Percentiles rank a stretch among this genome's conserved stretches.
phyloP scores from a whole-genome alignment of 768 basidiomycete species.

The Naganishia randhawae region DNA sequence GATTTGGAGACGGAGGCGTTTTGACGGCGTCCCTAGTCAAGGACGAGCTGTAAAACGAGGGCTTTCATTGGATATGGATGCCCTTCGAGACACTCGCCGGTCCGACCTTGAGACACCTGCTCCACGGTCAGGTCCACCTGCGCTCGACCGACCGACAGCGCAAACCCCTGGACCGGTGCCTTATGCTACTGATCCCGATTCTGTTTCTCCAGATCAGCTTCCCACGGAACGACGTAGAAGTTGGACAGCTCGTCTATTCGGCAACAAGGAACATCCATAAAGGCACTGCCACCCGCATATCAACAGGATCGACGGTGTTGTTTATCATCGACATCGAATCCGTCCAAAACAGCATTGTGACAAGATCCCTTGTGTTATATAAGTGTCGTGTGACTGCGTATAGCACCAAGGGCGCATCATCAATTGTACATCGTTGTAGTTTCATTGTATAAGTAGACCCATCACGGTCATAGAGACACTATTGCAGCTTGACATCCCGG shows the following conservation, averaged over 20 bases:
- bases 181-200: background rate
- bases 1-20: background rate
- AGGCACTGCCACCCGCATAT: background rate
- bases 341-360: background rate
- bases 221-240: background rate
- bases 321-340: background rate
- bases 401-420: no score
- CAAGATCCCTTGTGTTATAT: no score
- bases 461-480: no score
- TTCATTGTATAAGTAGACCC: no score
- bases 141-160: background rate
- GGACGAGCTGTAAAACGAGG: slow-evolving; percentile 3
- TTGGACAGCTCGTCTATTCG: slow-evolving; percentile 5
- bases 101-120: background rate
- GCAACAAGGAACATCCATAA: background rate
- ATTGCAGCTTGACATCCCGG: no score
- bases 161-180: background rate
- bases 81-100: background rate
- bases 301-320: background rate
- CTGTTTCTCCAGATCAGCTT: background rate
- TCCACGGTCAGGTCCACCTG: background rate
- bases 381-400: no score
- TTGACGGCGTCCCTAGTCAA: background rate
- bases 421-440: no score
- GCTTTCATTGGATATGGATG: slow-evolving; percentile 12